Conservation (phyloP, 495 filamentous ascomycete species). For the Echria macrotheca region DNA sequence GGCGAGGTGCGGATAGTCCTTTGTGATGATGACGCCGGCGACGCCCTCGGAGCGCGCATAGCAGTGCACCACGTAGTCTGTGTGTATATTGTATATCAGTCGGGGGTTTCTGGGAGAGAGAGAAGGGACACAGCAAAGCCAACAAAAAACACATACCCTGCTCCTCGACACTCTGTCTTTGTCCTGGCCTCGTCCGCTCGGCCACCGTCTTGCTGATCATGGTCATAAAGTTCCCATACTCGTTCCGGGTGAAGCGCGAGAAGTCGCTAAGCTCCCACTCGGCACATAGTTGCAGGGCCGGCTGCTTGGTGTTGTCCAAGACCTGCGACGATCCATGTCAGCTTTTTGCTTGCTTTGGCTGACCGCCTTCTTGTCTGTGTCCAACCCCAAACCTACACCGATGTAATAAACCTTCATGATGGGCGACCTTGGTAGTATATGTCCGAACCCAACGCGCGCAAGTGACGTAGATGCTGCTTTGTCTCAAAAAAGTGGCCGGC, state of each 20-base stretch:
- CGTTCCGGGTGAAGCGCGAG: slow-evolving; percentile 70
- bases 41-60: slow-evolving; percentile 86
- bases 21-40: slow-evolving; percentile 79
- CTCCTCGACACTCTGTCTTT: slow-evolving; percentile 87
- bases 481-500: background rate
- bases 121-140: background rate
- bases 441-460: background rate
- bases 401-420: slow-evolving; percentile 81
- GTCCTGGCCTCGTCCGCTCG: slow-evolving; percentile 76
- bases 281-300: slow-evolving; percentile 71
- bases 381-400: slow-evolving; percentile 11
- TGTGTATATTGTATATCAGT: background rate
- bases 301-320: slow-evolving; percentile 45
- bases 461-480: background rate
- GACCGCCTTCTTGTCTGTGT: too few relatives aligned
- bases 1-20: slow-evolving; percentile 82
- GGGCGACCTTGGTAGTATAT: slow-evolving; percentile 14
- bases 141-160: slow-evolving; percentile 68
- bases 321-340: too few relatives aligned
- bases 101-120: background rate
- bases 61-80: slow-evolving; percentile 80
- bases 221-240: slow-evolving; percentile 64
- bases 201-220: slow-evolving; percentile 67
- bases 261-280: slow-evolving; percentile 78
- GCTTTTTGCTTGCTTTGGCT: too few relatives aligned